Base-by-base conservation (phyloP, 768 basidiomycete genomes). In the Cystofilobasidium bisporidii region DNA sequence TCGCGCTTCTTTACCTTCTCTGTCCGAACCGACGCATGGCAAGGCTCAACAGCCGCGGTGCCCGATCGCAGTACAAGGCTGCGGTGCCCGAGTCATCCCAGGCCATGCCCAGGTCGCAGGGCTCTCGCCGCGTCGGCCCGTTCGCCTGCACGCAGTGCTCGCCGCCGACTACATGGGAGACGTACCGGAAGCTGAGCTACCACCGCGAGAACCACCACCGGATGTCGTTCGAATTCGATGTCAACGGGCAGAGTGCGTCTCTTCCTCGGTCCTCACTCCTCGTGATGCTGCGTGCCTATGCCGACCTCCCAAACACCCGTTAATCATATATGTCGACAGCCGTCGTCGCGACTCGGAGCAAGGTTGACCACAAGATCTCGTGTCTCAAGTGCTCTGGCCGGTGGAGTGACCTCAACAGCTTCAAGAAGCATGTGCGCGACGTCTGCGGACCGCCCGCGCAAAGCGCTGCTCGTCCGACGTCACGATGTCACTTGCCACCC, bases 321-420 rank as follows among this genome's bases (percentile, higher is more conserved):
- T 24, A 10, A 12, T 53, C 20, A 4, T 17, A 36, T 36, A 36
- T n/a, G n/a, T 41, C 20, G 17, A 50, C 50, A 53, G 50, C 20
- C 22, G 24, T 53, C 50, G 28, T 30, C 24, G 50, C 50, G 28
- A 28, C 22, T 4, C 4, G 50, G 20, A 17, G 17, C 50, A 24
- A 24, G 10, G 50, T 9, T 10, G 50, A 53, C 50, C 50, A 17
- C 11, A 53, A 53, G 24, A 12, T 53, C 50, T 2, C n/a, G 11
- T 53, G 50, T 20, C 10, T 24, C 5, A 4, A 53, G 3, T 53
- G 50, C 50, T 9, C 8, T 3, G 50, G n/a, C 9, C 50, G 50
- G 4, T 53, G 50, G 50, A 53, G 50, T 17, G 50, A 53, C 50
- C 50, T 53, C 50, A 53, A 53, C 50, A 53, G 50, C 24, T 53